Conservation (phyloP, 441 rosid species). For the Flueggea neowawraea region DNA sequence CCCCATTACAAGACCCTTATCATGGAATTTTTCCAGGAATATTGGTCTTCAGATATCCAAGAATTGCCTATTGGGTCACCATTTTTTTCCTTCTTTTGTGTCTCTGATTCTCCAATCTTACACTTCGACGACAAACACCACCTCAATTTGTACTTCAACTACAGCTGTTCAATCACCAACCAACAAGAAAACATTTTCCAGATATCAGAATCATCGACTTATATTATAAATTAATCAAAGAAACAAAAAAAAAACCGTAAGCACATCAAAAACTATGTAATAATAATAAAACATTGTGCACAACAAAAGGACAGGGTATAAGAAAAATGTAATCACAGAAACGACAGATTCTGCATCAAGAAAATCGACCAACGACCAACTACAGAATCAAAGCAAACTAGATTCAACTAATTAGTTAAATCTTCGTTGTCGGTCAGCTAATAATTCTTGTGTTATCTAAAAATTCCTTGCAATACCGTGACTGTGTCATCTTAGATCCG, state of each 20-base stretch:
- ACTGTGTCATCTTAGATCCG: too few species aligned
- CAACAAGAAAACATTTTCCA: slow-evolving; percentile 14
- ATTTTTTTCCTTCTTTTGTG: slow-evolving; percentile 7
- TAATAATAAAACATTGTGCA: not conserved
- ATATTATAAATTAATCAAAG: not conserved
- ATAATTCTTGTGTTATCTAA: not conserved
- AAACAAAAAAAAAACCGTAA: not conserved
- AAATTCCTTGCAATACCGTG: too few species aligned
- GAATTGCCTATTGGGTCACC: slow-evolving; percentile 4
- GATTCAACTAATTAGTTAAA: slow-evolving; percentile 12
- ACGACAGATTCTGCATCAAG: slow-evolving; percentile 18
- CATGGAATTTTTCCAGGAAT: slow-evolving; percentile 26
- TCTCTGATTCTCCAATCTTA: slow-evolving; percentile 1
- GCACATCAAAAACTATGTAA: too few species aligned
- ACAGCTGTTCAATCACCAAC: slow-evolving; percentile 30
- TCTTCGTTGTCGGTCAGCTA: slow-evolving; percentile 15
- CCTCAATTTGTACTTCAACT: slow-evolving; percentile 12
- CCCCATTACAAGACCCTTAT: slow-evolving; percentile 48
- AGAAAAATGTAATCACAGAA: not conserved
- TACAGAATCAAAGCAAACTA: slow-evolving; percentile 14
- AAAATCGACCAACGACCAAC: slow-evolving; percentile 20
- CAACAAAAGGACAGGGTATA: not conserved
- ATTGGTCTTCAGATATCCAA: slow-evolving; percentile 13
- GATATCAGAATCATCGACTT: not conserved
- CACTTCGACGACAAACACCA: slow-evolving; percentile 8